phyloP scores from a whole-genome alignment of 371 early-diverging fungal genomes.

The Zopfochytrium polystomum region DNA sequence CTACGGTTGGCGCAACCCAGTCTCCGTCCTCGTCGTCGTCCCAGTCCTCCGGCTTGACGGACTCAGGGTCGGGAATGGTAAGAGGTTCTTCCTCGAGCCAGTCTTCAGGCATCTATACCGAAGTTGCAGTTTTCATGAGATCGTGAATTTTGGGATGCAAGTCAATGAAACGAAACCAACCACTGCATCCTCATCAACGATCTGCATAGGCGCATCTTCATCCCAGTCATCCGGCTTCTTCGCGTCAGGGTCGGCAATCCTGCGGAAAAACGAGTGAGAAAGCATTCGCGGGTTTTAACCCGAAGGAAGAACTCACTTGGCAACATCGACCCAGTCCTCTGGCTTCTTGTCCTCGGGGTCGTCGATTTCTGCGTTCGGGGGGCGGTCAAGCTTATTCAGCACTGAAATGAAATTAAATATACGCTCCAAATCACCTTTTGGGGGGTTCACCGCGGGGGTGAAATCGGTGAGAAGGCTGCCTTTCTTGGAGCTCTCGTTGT shows the following conservation, averaged over 20 bases:
- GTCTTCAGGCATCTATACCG: slow-evolving; percentile 55
- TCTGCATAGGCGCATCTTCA: slow-evolving; percentile 49
- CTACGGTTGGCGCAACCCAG: slow-evolving; percentile 63
- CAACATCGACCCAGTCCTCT: slow-evolving; percentile 89
- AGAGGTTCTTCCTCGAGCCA: slow-evolving; percentile 66
- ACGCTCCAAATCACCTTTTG: slow-evolving; percentile 46
- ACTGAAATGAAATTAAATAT: neutral
- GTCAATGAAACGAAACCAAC: slow-evolving; percentile 16
- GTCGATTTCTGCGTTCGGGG: slow-evolving; percentile 65
- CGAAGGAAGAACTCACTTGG: slow-evolving; percentile 40
- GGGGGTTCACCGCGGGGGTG: slow-evolving; percentile 87
- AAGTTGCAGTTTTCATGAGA: neutral
- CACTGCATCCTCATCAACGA: slow-evolving; percentile 48
- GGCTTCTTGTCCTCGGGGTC: slow-evolving; percentile 91
- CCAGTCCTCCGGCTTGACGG: no score
- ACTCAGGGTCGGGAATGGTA: slow-evolving; percentile 74
- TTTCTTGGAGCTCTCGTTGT: slow-evolving; percentile 64
- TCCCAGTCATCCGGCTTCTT: slow-evolving; percentile 90
- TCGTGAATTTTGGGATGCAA: neutral
- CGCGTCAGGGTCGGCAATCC: slow-evolving; percentile 70
- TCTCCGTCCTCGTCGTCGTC: slow-evolving; percentile 77
- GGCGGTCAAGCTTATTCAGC: no score
- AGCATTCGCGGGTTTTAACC: neutral
- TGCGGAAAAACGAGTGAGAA: neutral
- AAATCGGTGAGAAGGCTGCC: slow-evolving; percentile 84